These are phyloP conservation scores for Lentithecium fluviatile DNA, from an alignment of 495 filamentous ascomycete genomes.

Conservation along the genomic window DNA sequence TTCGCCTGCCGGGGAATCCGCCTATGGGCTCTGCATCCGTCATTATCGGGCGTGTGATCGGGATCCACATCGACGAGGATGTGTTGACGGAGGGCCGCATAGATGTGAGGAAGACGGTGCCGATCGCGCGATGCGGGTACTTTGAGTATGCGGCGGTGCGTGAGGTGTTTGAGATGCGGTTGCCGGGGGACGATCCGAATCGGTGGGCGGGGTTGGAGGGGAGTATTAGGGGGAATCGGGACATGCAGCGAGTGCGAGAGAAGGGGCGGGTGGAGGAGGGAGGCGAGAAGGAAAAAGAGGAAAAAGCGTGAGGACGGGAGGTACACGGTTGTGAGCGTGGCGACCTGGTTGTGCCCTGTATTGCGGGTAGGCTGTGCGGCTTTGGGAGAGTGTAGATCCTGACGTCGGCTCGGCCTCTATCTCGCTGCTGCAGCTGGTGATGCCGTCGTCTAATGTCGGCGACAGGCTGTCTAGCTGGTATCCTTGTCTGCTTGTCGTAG, in stretches of 20 bases:
- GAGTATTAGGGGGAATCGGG: conserved; percentile 29
- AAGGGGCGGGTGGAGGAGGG: not conserved
- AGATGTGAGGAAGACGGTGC: conserved; percentile 55
- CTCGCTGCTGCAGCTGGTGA: too few relatives aligned
- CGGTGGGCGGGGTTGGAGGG: conserved; percentile 39
- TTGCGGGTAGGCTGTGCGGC: too few relatives aligned
- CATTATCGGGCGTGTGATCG: conserved; percentile 57
- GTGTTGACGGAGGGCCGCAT: conserved; percentile 52
- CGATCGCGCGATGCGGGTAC: conserved; percentile 61
- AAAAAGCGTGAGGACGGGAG: too few relatives aligned
- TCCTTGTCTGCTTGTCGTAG: too few relatives aligned
- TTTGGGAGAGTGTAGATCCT: too few relatives aligned
- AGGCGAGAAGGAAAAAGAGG: too few relatives aligned
- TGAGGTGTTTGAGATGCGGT: conserved; percentile 54
- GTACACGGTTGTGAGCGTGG: too few relatives aligned
- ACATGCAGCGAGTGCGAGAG: conserved; percentile 8
- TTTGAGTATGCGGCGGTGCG: conserved; percentile 54
- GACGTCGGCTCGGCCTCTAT: too few relatives aligned
- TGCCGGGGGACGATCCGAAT: conserved; percentile 36
- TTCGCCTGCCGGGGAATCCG: conserved; percentile 54
- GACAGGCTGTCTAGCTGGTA: too few relatives aligned
- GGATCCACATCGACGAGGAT: conserved; percentile 54
- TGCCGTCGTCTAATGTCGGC: too few relatives aligned
- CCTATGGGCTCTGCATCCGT: conserved; percentile 56
- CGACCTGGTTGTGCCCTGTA: too few relatives aligned